Evolutionary conservation across 768 basidiomycete species (phyloP), one percentile per base, ranked within the genome.

Genomic region (Leccinum rimulosum): DNA sequence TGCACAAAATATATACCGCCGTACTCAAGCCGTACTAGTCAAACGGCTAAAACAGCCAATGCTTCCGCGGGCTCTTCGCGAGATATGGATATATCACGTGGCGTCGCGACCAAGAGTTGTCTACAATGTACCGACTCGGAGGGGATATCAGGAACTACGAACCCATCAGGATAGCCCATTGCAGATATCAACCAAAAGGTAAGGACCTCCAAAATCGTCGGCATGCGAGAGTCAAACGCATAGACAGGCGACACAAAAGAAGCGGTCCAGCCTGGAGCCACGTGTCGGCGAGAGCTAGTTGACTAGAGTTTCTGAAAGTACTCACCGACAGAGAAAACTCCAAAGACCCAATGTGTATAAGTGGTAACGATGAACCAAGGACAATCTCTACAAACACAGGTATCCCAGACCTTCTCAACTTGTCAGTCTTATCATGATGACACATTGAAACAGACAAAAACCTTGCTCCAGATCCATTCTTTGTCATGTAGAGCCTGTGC

Each of bases 381-480:
- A 47, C 71, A 74, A 33, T 68, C 66, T 43, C 64, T 71, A n/a
- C 66, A 66, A 19, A 70, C 55, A 52, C 79, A 80, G 12, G 69
- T 56, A 54, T 80, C 79, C 73, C 75, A 80, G 25, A 80, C 40
- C 76, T 79, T 48, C 22, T 38, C 6, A 8, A 36, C 9, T 52
- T 6, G 50, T 70, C 38, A 72, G 59, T 30, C 14, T 28, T 22
- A 9, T 30, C 28, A 14, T 19, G 15, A 38, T 30, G 15, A 40
- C 33, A 15, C 5, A 45, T 40, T 25, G 6, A 51, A 52, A 50
- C 7, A 28, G 47, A 14, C 4, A 57, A 60, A 17, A 59, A 73
- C 72, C 78, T 86, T 86, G 35, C 77, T 81, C 85, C 85, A 87
- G 48, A 86, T 60, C 59, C 82, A 77, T 61, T 85, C 76, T 53